Percentiles rank a stretch among this genome's conserved stretches.
Conservation (phyloP, 805 yeast genomes). For the Naumovozyma castellii region DNA sequence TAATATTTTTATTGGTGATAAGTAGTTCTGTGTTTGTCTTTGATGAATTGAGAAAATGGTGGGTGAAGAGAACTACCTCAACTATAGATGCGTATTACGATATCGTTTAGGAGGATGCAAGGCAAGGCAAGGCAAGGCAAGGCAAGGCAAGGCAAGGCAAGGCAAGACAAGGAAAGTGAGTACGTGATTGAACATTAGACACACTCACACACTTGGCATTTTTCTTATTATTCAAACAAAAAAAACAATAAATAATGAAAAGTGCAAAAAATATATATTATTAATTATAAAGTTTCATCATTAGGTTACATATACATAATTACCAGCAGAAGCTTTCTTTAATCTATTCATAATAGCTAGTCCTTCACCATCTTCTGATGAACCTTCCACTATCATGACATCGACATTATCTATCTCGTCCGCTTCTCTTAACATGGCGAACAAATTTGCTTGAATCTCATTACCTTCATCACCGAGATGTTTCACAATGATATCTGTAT, state of each 20-base stretch:
- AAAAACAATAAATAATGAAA: no score
- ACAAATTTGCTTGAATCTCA: slow-evolving; percentile 68
- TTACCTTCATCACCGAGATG: slow-evolving; percentile 36
- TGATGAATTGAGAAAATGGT: slow-evolving; percentile 70
- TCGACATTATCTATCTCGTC: slow-evolving; percentile 58
- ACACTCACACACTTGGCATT: no score
- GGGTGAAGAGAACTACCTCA: slow-evolving; percentile 15
- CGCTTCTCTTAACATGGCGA: slow-evolving; percentile 61
- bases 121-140: no score
- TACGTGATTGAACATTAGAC: no score
- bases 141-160: no score
- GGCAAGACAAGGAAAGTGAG: no score
- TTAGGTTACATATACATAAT: no score
- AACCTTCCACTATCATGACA: slow-evolving; percentile 74
- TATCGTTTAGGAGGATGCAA: no score
- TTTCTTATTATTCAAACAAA: no score
- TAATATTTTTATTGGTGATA: slow-evolving; percentile 49
- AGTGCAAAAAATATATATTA: no score
- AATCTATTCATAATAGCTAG: slow-evolving; percentile 87
- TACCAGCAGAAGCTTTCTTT: slow-evolving; percentile 4
- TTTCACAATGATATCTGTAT: slow-evolving; percentile 10
- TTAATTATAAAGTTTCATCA: no score
- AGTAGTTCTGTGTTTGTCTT: slow-evolving; percentile 77
- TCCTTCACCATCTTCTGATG: slow-evolving; percentile 69
- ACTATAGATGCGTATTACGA: slow-evolving; percentile 10